Evolutionary conservation across 768 basidiomycete species (phyloP), one percentile per base, ranked within the genome.

Genomic region (Phylloporus arenicola): DNA sequence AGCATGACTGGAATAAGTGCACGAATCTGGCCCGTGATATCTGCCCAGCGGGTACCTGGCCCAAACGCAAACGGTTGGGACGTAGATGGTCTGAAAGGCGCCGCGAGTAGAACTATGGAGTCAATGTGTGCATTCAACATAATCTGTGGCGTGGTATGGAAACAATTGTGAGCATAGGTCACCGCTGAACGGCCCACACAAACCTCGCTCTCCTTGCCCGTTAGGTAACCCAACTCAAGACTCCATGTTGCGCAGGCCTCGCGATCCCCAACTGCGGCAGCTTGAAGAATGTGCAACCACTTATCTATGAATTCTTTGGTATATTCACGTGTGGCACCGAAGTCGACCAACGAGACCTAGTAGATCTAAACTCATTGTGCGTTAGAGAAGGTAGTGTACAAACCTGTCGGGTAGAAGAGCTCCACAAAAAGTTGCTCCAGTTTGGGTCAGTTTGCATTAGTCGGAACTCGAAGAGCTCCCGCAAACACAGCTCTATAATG

Each of bases 361-460:
- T 30, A 5, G 34, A 27, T 33, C 20, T 33, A 31, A 54, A 6
- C 46, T 12, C 11, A n/a, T 47, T 17, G 6, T 6, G 3, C 11
- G n/a, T n/a, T 5, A 31, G 16, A 44, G 31, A 39, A 37, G 30
- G 10, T 17, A 17, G 14, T n/a, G 16, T 38, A 35, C 64, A 22
- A 17, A 85, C 88, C 75, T 83, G 80, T 38, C 78, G 75, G 1
- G 82, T 82, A 3, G 70, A 52, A 0, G 74, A 59, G 65, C 93
- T 87, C 84, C 89, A 97, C 20, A 99, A 72, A 71, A 99, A 98
- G 67, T 98, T 98, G 9, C 91, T 88, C 89, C 91, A 98, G 60
- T 99, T 98, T 3, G 96, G 96, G 64, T 99, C 95, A 0, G 95
- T 99, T 67, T 98, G 96, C 96, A 99, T 98, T 38, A 86, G 68